These are phyloP conservation scores for Harrya chromipes DNA, from an alignment of 768 basidiomycete genomes.

Conservation along the genomic window DNA sequence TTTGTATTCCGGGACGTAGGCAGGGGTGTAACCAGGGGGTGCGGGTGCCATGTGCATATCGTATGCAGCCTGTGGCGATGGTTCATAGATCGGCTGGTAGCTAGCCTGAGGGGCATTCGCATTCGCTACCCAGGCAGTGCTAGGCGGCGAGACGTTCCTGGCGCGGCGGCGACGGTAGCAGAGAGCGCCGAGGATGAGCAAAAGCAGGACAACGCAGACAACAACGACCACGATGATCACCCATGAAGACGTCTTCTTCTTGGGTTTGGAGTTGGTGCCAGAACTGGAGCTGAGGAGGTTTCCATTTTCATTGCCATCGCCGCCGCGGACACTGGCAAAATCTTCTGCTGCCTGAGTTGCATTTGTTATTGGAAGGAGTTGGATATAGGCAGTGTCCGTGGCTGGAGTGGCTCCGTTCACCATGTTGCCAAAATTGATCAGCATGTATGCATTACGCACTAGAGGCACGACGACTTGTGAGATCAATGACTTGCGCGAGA, in stretches of 20 bases:
- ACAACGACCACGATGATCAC: slow-evolving; percentile 17
- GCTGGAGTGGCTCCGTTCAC: slow-evolving; percentile 39
- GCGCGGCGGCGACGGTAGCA: slow-evolving; percentile 13
- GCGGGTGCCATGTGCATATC: slow-evolving; percentile 24
- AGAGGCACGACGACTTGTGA: neutral
- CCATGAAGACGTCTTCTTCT: neutral
- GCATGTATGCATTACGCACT: slow-evolving; percentile 66
- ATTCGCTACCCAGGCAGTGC: slow-evolving; percentile 5
- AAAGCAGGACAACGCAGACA: slow-evolving; percentile 3
- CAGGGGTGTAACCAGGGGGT: slow-evolving; percentile 12
- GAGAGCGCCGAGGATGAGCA: slow-evolving; percentile 2
- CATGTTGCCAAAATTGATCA: slow-evolving; percentile 66
- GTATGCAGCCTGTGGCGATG: slow-evolving; percentile 27
- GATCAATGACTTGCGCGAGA: neutral
- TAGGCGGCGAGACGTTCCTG: slow-evolving; percentile 1
- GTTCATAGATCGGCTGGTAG: slow-evolving; percentile 25
- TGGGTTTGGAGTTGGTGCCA: slow-evolving; percentile 26
- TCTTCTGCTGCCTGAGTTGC: slow-evolving; percentile 35
- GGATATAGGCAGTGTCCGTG: slow-evolving; percentile 52
- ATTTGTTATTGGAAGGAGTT: slow-evolving; percentile 57
- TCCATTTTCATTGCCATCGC: slow-evolving; percentile 28
- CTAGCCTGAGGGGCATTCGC: neutral
- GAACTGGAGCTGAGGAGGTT: slow-evolving; percentile 35
- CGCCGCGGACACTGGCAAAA: slow-evolving; percentile 12
- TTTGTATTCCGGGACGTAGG: slow-evolving; percentile 15